Evolutionary conservation across 2,329 filamentous ascomycete genomes (phyloP), one percentile per base, ranked within the genome.

Genomic region (Verticillium alfalfae): DNA sequence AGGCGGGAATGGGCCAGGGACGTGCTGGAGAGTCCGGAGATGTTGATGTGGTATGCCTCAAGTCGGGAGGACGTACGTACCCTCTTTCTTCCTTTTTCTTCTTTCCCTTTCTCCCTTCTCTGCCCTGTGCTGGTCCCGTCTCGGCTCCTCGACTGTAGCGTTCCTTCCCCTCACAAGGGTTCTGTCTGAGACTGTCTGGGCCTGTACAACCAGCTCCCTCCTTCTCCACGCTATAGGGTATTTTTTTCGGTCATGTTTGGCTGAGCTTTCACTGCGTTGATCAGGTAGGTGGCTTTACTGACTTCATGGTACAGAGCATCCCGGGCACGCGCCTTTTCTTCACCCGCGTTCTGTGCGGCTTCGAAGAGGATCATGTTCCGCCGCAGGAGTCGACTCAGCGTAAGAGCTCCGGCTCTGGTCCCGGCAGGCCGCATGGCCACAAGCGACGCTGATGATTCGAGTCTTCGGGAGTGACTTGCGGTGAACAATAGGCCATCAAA

Each of bases 41-140:
- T 84, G 61, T 73, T 88, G 57, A 83, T 86, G 78, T 85, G 85
- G 76, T 80, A 84, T 52, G 82, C 86, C 2, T 78, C 82, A 65
- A 80, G 80, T 65, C 76, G 77, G 36, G 78, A 78, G 37, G 81
- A 86, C 66, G 86, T 88, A 69, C 67, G 82, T 76, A 9, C 6
- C 59, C 31, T 36, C 22, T 36, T 41, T 57, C 37, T 15, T 57
- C 34, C 54, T 62, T 38, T 22, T 41, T 39, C 36, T 54, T 58
- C 31, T 22, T 16, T 58, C 22, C 26, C 26, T 7, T 39, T 57
- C 39, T 36, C 36, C 13, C 36, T 37, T 37, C 36, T 10, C 3
- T 37, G 9, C 36, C 36, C 36, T 37, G 26, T 5, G 26, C 26
- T 31, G 26, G 26, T 31, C 26, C 4, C 26, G 26, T 31, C 26